Conservation (phyloP, 306 rosid species). For the Cyclanthera cordifolia region DNA sequence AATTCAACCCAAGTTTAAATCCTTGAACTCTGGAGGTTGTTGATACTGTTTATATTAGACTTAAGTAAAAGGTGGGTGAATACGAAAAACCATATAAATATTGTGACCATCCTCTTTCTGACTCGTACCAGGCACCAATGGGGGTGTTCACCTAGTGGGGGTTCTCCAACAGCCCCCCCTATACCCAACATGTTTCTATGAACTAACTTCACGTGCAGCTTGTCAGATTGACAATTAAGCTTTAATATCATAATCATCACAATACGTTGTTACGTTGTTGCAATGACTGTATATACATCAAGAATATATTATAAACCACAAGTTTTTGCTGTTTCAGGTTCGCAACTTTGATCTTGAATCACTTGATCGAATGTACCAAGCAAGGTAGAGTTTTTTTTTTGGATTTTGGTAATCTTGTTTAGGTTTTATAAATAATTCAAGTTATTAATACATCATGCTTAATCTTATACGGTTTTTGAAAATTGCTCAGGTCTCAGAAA, state of each 20-base stretch:
- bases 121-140: too few relatives aligned
- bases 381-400: constrained; percentile 35
- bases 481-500: constrained; percentile 48
- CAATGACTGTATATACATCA: background rate
- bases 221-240: background rate
- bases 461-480: background rate
- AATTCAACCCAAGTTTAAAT: background rate
- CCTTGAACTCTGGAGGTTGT: background rate
- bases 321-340: constrained; percentile 35
- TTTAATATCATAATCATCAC: background rate
- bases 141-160: too few relatives aligned
- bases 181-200: background rate
- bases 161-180: too few relatives aligned
- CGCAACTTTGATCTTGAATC: constrained; percentile 63
- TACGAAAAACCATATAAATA: background rate
- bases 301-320: background rate
- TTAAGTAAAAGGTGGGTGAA: background rate
- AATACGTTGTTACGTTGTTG: background rate
- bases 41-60: background rate
- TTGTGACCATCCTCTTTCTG: background rate
- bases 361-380: constrained; percentile 80
- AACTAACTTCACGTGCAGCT: background rate
- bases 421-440: background rate
- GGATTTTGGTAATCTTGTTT: background rate
- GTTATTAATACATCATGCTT: background rate